Conservation (phyloP, 805 yeast genomes). For the Saccharomycopsis fodiens region DNA sequence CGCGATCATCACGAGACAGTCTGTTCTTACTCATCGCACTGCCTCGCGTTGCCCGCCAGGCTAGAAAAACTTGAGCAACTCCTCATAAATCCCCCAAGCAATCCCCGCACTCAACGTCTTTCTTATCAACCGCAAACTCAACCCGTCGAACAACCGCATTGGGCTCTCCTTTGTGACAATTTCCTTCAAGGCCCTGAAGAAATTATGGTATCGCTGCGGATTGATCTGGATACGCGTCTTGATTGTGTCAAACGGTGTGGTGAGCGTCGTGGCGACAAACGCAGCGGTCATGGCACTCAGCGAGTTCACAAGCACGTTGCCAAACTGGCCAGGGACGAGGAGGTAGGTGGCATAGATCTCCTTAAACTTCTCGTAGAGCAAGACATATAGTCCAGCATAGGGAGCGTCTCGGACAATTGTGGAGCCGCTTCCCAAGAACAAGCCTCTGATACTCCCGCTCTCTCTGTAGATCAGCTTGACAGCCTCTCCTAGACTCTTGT, state of each 20-base stretch:
- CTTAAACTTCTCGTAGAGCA: constrained; percentile 75
- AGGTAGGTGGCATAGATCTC: constrained; percentile 39
- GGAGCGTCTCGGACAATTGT: constrained; percentile 92
- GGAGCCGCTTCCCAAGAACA: constrained; percentile 82
- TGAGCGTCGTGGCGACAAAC: constrained; percentile 67
- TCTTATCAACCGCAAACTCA: constrained; percentile 70
- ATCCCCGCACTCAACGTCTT: constrained; percentile 91
- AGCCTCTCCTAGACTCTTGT: constrained; percentile 58
- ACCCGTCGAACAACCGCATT: constrained; percentile 68
- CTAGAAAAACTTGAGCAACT: constrained; percentile 42
- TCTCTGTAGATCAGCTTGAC: constrained; percentile 40
- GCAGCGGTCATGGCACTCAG: constrained; percentile 77
- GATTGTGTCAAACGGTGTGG: constrained; percentile 93
- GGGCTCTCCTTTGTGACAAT: constrained; percentile 41
- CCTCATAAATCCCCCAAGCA: constrained; percentile 96
- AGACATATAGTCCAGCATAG: constrained; percentile 86
- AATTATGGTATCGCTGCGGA: constrained; percentile 38
- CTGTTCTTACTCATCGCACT: too few relatives aligned
- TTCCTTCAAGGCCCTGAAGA: constrained; percentile 30
- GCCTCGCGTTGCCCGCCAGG: too few relatives aligned
- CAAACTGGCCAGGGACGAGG: constrained; percentile 22
- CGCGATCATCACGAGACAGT: too few relatives aligned
- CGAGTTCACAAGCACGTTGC: constrained; percentile 56
- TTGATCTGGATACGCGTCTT: constrained; percentile 85
- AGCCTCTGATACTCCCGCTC: constrained; percentile 53